These are phyloP conservation scores for Dendrostoma leiphaemia DNA, from an alignment of 2,329 filamentous ascomycete species.

Conservation along the genomic window DNA sequence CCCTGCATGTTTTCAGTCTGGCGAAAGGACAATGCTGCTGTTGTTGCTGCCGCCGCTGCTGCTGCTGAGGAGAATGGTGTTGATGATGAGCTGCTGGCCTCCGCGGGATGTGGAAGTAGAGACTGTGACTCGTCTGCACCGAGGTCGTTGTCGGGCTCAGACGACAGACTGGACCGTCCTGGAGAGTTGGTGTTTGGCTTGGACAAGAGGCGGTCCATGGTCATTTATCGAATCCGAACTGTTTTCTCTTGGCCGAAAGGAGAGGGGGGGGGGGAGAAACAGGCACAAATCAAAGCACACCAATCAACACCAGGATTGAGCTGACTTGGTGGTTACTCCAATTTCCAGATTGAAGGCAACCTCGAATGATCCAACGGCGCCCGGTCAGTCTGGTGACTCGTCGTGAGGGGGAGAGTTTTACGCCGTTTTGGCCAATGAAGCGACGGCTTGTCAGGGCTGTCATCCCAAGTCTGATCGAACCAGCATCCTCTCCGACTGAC, in stretches of 20 bases:
- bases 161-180: neutral
- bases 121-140: neutral
- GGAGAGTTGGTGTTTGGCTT: neutral
- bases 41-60: too few relatives aligned
- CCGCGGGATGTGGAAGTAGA: neutral
- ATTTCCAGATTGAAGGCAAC: too few relatives aligned
- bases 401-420: neutral
- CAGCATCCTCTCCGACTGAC: neutral
- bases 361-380: too few relatives aligned
- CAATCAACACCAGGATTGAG: too few relatives aligned
- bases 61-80: neutral
- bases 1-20: conserved; percentile 21
- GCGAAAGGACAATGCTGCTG: neutral
- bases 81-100: neutral
- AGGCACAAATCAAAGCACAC: too few relatives aligned
- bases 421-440: neutral
- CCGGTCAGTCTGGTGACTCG: too few relatives aligned
- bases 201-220: neutral
- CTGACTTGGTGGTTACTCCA: too few relatives aligned
- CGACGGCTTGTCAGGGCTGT: neutral
- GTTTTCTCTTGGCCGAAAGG: too few relatives aligned
- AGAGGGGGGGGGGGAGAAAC: too few relatives aligned
- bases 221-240: too few relatives aligned
- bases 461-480: neutral
- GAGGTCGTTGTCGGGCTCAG: neutral